Evolutionary conservation across 2,329 filamentous ascomycete genomes (phyloP), one percentile per base, ranked within the genome.

Genomic region (Xylaria sp.): DNA sequence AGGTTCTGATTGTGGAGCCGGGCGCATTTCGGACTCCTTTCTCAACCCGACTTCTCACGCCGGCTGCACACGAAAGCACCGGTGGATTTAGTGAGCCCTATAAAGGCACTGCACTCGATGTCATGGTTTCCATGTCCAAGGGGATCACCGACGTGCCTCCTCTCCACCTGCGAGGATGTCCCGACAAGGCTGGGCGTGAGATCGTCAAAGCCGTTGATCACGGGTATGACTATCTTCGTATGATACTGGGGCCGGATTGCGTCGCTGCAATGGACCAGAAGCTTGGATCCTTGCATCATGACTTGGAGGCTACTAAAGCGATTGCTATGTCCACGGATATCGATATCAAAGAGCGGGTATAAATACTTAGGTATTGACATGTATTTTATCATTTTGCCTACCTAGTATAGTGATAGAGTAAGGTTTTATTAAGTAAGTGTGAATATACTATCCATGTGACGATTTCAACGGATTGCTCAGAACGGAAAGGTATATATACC

Each of bases 191-290:
- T n/a, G 68, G 51, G 27, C 58, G 39, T 17, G 68, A 60, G 11
- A 68, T 71, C 3, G 17, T 71, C 36, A 63, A 69, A 22, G 69
- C 68, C 22, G 66, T 69, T 36, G 60, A 53, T 7, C 55, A 62
- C 11, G 58, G 69, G 6, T 47, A 72, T 55, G 50, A 53, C 27
- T 71, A 71, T 64, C 69, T 72, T 60, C 71, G 11, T 39, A 72
- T 55, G 50, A 53, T 27, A 2, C 44, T 71, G 5, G 70, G 70
- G 3, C 54, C 54, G n/a, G 70, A 69, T 51, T 71, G 67, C 36
- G 61, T 68, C 2, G 60, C 20, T 2, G 67, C 67, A 3, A 56
- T 69, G 65, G 67, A 68, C 15, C 47, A 39, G 49, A 66, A 66
- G 10, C 56, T 67, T 42, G 61, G 33, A 11, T 55, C 49, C 31